Conservation (phyloP, 805 yeast species). For the Cyberlindnera mycetangii region DNA sequence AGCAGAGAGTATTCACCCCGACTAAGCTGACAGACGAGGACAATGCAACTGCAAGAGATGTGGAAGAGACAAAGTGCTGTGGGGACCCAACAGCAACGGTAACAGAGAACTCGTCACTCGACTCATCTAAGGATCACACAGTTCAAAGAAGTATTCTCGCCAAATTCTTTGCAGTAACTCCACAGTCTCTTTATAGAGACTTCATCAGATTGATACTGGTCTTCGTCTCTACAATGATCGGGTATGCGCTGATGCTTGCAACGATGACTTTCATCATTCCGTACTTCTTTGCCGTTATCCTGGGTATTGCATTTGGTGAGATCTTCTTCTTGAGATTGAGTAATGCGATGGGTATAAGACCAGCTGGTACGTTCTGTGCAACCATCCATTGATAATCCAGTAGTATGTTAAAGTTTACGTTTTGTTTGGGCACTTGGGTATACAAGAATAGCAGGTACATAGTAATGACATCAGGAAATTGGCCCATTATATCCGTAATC, state of each 20-base stretch:
- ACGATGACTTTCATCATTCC: conserved; percentile 68
- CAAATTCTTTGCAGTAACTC: conserved; percentile 35
- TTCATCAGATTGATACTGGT: conserved; percentile 51
- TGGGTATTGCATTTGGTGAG: conserved; percentile 70
- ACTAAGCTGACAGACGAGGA: conserved; percentile 8
- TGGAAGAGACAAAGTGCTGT: conserved; percentile 12
- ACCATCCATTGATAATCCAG: conserved; percentile 25
- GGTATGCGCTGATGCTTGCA: conserved; percentile 74
- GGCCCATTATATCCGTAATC: no score
- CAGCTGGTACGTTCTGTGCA: conserved; percentile 18
- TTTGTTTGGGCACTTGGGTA: no score
- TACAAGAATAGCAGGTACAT: no score
- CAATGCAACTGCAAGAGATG: conserved; percentile 5
- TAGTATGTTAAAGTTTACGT: no score
- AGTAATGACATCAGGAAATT: no score
- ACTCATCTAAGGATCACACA: not conserved
- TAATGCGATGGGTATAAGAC: conserved; percentile 36
- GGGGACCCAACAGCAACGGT: conserved; percentile 4
- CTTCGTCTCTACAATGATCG: conserved; percentile 61
- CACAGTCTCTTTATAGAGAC: conserved; percentile 45
- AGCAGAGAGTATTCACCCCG: conserved; percentile 50
- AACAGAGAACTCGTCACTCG: not conserved
- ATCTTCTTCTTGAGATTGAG: conserved; percentile 62
- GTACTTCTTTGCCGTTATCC: conserved; percentile 69
- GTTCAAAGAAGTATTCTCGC: conserved; percentile 27